Evolutionary conservation across 2,329 filamentous ascomycete species (phyloP), one percentile per base, ranked within the genome.

Genomic region (Orbilia oligospora): DNA sequence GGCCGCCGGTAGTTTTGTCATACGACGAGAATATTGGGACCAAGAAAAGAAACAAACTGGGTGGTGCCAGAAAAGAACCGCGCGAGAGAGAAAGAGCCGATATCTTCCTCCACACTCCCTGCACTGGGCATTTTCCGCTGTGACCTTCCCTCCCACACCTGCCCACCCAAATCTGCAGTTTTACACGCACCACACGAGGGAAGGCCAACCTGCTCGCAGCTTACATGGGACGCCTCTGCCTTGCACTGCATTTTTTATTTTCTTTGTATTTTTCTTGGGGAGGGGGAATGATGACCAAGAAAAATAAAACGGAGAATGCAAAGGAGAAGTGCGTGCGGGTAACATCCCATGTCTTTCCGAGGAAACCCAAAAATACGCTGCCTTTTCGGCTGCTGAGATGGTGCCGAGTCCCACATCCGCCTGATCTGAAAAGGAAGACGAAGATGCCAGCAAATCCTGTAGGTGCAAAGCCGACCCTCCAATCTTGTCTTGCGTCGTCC

Each of bases 1-100:
- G 70, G 67, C 73, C 73, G 73, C 73, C 73, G 67, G 73, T 77
- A 71, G 67, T 77, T 73, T 68, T 66, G 67, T 63, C 73, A 77
- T 63, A 77, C 73, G 73, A 77, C 61, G 24, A 58, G 24, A 65
- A 49, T 36, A 63, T 36, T 66, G 46, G 67, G 49, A 46, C 41
- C 41, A 48, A 71, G 71, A 77, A 77, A 68, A 65, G 71, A 75
- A 76, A 36, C 56, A 77, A 71, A 69, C 73, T 63, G 49, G 61
- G 46, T 67, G 63, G 63, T 61, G 63, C 53, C 22, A 66, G 72
- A 77, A 76, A 77, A 77, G 73, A 77, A 77, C 73, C 73, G 73
- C 73, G 73, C 73, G 73, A 77, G 68, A 77, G 38, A 46, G 73
- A 77, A 77, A 77, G 73, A 77, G 73, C 73, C 73, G 73, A 77